Evolutionary conservation across 192 early-diverging fungal genomes (phyloP).

Genomic region (Irineochytrium annulatum): DNA sequence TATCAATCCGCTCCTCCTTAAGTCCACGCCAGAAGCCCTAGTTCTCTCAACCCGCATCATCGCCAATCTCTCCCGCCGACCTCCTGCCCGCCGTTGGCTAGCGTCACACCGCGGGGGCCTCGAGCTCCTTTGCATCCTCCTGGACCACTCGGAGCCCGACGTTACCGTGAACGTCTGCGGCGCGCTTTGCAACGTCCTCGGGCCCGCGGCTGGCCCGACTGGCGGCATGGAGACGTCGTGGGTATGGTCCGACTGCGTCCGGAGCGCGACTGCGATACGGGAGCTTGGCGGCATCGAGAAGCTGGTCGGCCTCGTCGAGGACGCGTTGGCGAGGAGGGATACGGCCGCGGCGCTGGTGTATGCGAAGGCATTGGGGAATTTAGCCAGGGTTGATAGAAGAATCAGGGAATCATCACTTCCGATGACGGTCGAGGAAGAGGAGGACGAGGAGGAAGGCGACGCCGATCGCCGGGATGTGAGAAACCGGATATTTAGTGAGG

Average conservation of each 20-base stretch:
- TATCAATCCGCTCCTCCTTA: constrained; percentile 34
- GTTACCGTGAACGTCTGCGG: constrained; percentile 38
- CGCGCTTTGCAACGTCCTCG: constrained; percentile 37
- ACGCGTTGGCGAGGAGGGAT: too few relatives aligned
- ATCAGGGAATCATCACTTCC: too few relatives aligned
- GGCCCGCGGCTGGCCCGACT: not conserved
- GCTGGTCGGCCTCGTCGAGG: too few relatives aligned
- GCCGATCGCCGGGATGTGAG: too few relatives aligned
- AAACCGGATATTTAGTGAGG: too few relatives aligned
- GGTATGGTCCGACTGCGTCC: not conserved
- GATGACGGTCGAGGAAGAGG: too few relatives aligned
- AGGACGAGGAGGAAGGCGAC: not conserved
- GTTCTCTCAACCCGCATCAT: constrained; percentile 34
- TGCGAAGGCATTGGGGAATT: too few relatives aligned
- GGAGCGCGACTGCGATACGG: too few relatives aligned
- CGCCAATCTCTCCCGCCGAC: constrained; percentile 31
- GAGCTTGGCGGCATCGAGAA: too few relatives aligned
- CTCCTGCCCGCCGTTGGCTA: constrained; percentile 1
- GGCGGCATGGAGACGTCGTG: too few relatives aligned
- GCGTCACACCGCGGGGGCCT: constrained; percentile 20
- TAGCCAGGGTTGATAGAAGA: too few relatives aligned
- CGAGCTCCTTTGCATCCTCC: constrained; percentile 35
- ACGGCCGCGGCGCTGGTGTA: too few relatives aligned
- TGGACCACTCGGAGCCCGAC: constrained; percentile 30
- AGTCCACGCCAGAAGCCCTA: constrained; percentile 36